Evolutionary conservation across 768 basidiomycete species (phyloP).

Genomic region (Trichaptum fuscoviolaceum): DNA sequence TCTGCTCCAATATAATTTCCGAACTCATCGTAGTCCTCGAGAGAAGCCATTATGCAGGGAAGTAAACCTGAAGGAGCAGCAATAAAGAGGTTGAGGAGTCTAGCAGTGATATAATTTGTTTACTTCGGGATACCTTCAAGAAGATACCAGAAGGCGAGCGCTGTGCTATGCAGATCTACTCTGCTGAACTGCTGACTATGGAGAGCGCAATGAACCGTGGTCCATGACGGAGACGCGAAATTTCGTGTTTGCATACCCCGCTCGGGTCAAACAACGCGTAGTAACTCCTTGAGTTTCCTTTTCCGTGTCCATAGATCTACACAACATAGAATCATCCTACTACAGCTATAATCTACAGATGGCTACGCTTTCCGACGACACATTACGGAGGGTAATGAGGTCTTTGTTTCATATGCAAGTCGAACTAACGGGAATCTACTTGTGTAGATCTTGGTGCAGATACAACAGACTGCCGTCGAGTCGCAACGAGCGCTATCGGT

Average conservation of each 20-base stretch:
- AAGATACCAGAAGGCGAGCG: background rate
- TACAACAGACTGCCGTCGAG: slow-evolving; percentile 84
- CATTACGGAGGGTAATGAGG: slow-evolving; percentile 61
- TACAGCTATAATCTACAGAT: slow-evolving; percentile 29
- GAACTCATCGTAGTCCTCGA: slow-evolving; percentile 87
- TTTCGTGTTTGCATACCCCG: slow-evolving; percentile 29
- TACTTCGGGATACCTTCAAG: background rate
- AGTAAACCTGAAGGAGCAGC: no score
- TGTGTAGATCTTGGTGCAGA: slow-evolving; percentile 81
- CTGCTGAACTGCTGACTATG: background rate
- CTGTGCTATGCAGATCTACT: background rate
- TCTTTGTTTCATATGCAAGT: background rate
- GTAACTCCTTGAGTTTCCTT: background rate
- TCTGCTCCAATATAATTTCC: slow-evolving; percentile 98
- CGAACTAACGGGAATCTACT: background rate
- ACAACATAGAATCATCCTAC: background rate
- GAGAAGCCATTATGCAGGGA: slow-evolving; percentile 42
- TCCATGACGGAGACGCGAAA: slow-evolving; percentile 18
- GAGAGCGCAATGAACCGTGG: background rate
- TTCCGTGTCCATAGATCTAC: background rate
- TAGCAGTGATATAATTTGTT: background rate
- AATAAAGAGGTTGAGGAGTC: background rate
- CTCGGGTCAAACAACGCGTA: slow-evolving; percentile 1
- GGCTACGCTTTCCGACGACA: slow-evolving; percentile 70
- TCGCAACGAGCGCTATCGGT: slow-evolving; percentile 75